Base-by-base conservation (phyloP, 2,329 filamentous ascomycete species). In the Nemania bipapillata region DNA sequence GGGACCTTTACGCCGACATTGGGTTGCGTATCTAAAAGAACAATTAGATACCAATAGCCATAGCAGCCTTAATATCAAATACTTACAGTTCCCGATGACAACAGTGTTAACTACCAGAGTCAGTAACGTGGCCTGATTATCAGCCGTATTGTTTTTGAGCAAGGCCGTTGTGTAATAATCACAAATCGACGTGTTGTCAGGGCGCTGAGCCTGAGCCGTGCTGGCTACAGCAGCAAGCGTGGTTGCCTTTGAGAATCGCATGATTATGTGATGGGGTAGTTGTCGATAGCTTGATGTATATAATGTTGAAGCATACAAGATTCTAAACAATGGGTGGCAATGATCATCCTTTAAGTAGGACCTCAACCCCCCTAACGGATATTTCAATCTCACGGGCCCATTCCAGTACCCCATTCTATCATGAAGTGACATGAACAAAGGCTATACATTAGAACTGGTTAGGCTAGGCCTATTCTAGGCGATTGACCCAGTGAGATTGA, bases 91-190 rank as follows among this genome's bases (percentile, higher is more conserved):
- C n/a, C 88, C 88, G 72, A 89, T 87, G 69, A 90, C 86, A 22
- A 85, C 88, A 6, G 87, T 89, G 78, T 90, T 90, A 73, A 90
- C 87, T 3, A 90, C 77, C 1, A 87, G 79, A 1, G 84, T 87
- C 73, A 90, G 73, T 2, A 90, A 80, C 0, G 82, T 85, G 62
- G 82, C 79, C 77, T 90, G 87, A 76, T 88, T 89, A 32, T 80
- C 83, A 20, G 86, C 85, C 42, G 84, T 89, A 80, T 89, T 90
- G 45, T 87, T 81, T 77, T 82, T 86, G 62, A 89, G 81, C 11
- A 89, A 77, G n/a, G 85, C 84, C 3, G 81, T 87, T 37, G 87
- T 89, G 79, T 90, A 90, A 78, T 89, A 88, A 80, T 90, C 87
- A 78, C 88, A 90, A 72, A 90, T 85, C 67, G 85, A 83, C 2